These are phyloP conservation scores for Blastomyces percursus DNA, from an alignment of 2,329 filamentous ascomycete species.

Conservation along the genomic window DNA sequence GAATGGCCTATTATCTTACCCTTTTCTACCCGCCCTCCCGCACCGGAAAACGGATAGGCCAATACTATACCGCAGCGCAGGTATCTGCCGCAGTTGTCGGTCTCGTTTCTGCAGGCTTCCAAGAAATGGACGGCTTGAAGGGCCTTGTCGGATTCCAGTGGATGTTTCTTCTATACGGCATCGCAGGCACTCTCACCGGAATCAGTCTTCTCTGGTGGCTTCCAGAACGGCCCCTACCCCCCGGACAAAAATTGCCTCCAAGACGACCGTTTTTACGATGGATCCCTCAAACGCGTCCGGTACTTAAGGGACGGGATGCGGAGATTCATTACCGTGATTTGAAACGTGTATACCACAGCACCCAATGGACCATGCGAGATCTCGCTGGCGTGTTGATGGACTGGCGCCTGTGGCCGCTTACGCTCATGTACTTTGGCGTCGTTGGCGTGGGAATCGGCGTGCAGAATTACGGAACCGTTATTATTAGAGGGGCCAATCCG, in stretches of 20 bases:
- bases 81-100: conserved; percentile 82
- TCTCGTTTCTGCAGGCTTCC: conserved; percentile 80
- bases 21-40: conserved; percentile 82
- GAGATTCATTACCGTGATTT: conserved; percentile 73
- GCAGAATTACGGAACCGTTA: conserved; percentile 77
- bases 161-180: conserved; percentile 83
- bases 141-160: conserved; percentile 57
- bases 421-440: conserved; percentile 89
- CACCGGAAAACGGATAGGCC: conserved; percentile 76
- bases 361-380: conserved; percentile 62
- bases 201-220: conserved; percentile 77
- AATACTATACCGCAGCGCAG: conserved; percentile 82
- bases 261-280: conserved; percentile 43
- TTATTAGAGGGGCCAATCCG: conserved; percentile 69
- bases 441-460: conserved; percentile 87
- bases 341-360: conserved; percentile 64
- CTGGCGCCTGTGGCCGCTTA: conserved; percentile 78
- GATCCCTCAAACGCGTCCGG: conserved; percentile 59
- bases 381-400: conserved; percentile 61
- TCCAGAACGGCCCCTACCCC: conserved; percentile 66
- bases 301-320: conserved; percentile 65
- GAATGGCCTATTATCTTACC: conserved; percentile 86
- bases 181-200: conserved; percentile 62
- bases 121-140: conserved; percentile 70
- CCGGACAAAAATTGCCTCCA: conserved; percentile 33